Evolutionary conservation across 2,329 filamentous ascomycete genomes (phyloP).

Genomic region (Fonsecaea nubica): DNA sequence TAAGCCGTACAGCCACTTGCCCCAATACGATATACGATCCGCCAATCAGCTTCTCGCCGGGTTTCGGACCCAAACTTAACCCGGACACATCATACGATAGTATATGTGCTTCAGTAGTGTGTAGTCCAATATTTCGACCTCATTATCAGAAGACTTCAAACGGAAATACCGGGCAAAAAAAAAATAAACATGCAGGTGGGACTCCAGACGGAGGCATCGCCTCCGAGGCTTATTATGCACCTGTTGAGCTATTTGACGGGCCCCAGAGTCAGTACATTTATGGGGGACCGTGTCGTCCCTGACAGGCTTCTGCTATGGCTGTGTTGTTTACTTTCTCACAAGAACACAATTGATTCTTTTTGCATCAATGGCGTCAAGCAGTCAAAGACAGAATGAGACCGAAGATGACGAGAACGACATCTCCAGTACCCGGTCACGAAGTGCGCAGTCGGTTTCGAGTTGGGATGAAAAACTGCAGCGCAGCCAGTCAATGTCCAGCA

Average conservation of each 20-base stretch:
- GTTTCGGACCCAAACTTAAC: neutral
- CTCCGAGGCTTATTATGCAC: neutral
- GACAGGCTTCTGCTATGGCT: neutral
- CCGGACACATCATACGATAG: constrained; percentile 3
- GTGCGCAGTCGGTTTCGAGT: neutral
- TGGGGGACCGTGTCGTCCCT: neutral
- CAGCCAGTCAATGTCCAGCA: constrained; percentile 5
- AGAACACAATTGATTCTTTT: neutral
- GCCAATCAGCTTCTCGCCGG: neutral
- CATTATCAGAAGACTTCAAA: neutral
- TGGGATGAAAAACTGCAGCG: neutral
- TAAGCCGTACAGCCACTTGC: neutral
- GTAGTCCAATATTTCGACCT: neutral
- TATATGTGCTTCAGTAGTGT: neutral
- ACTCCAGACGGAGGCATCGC: neutral
- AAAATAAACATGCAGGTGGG: neutral
- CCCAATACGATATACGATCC: neutral
- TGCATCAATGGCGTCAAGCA: neutral
- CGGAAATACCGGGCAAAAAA: neutral
- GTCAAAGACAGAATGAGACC: neutral
- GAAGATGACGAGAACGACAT: neutral
- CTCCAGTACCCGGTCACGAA: neutral
- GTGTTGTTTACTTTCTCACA: neutral
- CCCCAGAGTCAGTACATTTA: neutral
- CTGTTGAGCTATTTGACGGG: neutral